Conservation (phyloP, 108 stramenopile genomes). For the Poteriospumella lacustris region DNA sequence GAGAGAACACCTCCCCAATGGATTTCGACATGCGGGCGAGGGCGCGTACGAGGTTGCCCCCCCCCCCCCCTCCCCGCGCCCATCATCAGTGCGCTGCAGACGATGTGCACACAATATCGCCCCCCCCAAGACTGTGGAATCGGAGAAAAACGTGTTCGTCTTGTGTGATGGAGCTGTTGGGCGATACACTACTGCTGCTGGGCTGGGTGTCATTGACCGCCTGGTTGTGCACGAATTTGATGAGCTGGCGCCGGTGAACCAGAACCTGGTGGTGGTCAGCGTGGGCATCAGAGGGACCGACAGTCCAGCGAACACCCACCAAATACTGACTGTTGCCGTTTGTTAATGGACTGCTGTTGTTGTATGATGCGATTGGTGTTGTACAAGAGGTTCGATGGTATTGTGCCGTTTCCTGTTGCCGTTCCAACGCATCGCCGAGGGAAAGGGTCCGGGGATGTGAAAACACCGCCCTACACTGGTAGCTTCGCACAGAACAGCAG, state of each 20-base stretch:
- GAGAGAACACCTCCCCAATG: neutral
- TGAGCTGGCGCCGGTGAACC: neutral
- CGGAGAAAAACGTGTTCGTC: neutral
- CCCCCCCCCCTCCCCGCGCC: neutral
- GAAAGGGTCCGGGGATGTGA: too few relatives aligned
- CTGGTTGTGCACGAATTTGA: neutral
- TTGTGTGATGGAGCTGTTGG: neutral
- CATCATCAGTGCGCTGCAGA: neutral
- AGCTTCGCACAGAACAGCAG: too few relatives aligned
- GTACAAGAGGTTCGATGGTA: too few relatives aligned
- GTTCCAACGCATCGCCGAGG: too few relatives aligned
- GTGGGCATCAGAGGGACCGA: conserved; percentile 1
- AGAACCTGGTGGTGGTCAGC: neutral
- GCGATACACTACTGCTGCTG: too few relatives aligned
- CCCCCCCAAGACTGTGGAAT: neutral
- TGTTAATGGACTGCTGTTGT: too few relatives aligned
- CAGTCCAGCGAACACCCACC: neutral
- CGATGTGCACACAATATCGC: neutral
- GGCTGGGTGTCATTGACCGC: neutral
- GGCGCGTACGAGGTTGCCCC: neutral
- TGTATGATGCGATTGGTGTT: too few relatives aligned
- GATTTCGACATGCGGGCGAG: neutral
- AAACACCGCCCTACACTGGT: too few relatives aligned
- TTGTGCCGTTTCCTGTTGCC: too few relatives aligned
- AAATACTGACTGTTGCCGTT: too few relatives aligned